Conservation (phyloP, 192 early-diverging fungal genomes). For the Haplosporangium gracile region DNA sequence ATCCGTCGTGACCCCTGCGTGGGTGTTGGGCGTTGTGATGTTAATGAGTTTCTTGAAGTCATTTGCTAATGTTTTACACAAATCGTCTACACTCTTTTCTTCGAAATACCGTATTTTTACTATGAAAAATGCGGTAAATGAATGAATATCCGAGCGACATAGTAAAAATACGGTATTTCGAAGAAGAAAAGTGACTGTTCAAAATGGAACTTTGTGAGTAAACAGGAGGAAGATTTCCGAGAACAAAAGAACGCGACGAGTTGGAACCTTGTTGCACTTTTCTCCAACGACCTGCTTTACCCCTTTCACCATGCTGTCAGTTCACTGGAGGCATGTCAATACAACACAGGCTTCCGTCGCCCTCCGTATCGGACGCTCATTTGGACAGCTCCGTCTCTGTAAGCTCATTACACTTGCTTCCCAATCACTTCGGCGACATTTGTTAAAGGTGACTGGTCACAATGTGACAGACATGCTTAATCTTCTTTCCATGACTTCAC, state of each 20-base stretch:
- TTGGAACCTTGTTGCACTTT: neutral
- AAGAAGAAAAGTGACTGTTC: slow-evolving; percentile 1
- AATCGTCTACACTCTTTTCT: no score
- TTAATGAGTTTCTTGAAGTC: no score
- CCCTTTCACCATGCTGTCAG: slow-evolving; percentile 21
- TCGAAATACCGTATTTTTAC: no score
- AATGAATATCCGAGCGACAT: no score
- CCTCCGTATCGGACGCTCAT: slow-evolving; percentile 2
- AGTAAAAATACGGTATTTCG: no score
- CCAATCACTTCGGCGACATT: neutral
- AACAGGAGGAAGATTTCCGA: neutral
- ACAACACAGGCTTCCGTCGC: neutral
- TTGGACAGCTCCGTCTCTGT: slow-evolving; percentile 22
- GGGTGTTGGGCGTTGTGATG: no score
- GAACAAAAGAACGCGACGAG: slow-evolving; percentile 2
- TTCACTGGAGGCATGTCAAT: slow-evolving; percentile 31
- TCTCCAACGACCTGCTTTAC: neutral
- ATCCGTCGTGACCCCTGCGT: no score
- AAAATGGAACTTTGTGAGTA: neutral
- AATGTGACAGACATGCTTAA: neutral
- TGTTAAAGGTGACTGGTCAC: neutral
- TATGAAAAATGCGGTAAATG: no score
- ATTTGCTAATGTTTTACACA: no score
- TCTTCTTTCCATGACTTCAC: neutral
- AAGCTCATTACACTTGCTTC: neutral